phyloP scores from a whole-genome alignment of 495 filamentous ascomycete species.

The Rhizodiscina lignyota region DNA sequence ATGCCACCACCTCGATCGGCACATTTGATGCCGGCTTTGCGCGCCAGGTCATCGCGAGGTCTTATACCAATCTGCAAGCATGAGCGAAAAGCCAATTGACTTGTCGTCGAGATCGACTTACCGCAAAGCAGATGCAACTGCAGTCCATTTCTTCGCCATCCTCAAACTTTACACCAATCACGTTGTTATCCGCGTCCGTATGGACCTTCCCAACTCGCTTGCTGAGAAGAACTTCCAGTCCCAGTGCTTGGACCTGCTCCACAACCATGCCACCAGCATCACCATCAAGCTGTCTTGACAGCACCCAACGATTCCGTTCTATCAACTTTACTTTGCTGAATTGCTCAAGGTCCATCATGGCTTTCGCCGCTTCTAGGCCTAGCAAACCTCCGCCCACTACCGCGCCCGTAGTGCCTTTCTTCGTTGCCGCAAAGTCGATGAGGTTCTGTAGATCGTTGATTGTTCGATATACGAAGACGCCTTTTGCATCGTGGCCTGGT shows the following conservation, averaged over 20 bases:
- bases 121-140: constrained; percentile 77
- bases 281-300: constrained; percentile 69
- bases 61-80: constrained; percentile 54
- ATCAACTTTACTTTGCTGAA: constrained; percentile 69
- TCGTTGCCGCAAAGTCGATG: constrained; percentile 50
- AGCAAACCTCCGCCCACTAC: constrained; percentile 87
- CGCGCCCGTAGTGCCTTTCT: constrained; percentile 53
- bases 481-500: constrained; percentile 69
- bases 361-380: constrained; percentile 86
- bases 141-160: constrained; percentile 74
- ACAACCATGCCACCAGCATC: constrained; percentile 77
- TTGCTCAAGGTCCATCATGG: constrained; percentile 75
- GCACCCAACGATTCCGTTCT: constrained; percentile 79
- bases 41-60: constrained; percentile 67
- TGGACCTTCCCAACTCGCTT: constrained; percentile 64
- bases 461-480: constrained; percentile 90
- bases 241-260: constrained; percentile 66
- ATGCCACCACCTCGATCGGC: constrained; percentile 64
- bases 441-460: constrained; percentile 71
- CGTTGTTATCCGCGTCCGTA: constrained; percentile 45
- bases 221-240: constrained; percentile 67
- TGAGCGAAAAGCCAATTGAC: not conserved
- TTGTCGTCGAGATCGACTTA: constrained; percentile 19
- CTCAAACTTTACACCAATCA: constrained; percentile 65
- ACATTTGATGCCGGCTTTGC: constrained; percentile 53